A percentile compares a stretch with the other conserved stretches of the same genome.
These are phyloP conservation scores for Helotiales sp. DNA, from an alignment of 2,329 filamentous ascomycete genomes.

Conservation along the genomic window DNA sequence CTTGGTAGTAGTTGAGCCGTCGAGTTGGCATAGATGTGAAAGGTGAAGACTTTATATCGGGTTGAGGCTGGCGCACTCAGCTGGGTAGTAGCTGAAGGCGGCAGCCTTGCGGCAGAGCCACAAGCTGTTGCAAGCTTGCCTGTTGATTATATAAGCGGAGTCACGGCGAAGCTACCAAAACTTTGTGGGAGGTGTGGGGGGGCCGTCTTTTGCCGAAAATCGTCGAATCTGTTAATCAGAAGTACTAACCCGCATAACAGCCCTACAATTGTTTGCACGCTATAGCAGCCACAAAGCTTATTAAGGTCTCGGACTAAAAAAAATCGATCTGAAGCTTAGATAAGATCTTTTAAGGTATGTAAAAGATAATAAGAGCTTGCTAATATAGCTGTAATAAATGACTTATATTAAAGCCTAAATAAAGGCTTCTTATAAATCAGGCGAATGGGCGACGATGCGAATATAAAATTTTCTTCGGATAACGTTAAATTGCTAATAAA, in stretches of 20 bases:
- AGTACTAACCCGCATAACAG: too few relatives aligned
- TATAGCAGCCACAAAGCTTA: constrained; percentile 14
- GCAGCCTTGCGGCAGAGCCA: too few relatives aligned
- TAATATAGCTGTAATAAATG: constrained; percentile 21
- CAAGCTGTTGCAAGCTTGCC: too few relatives aligned
- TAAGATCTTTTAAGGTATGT: constrained; percentile 17
- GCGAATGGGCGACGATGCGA: constrained; percentile 23
- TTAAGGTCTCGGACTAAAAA: constrained; percentile 11
- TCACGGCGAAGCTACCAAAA: not conserved
- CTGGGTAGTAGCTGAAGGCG: too few relatives aligned
- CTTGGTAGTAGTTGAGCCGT: too few relatives aligned
- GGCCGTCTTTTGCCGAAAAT: not conserved
- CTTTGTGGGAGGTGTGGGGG: too few relatives aligned
- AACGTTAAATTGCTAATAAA: too few relatives aligned
- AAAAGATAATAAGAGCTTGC: constrained; percentile 23
- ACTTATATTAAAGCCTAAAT: constrained; percentile 19
- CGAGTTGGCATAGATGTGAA: too few relatives aligned
- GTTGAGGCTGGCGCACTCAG: too few relatives aligned
- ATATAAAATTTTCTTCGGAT: constrained; percentile 23
- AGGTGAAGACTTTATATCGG: too few relatives aligned
- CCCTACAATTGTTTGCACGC: not conserved
- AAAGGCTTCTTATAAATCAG: constrained; percentile 25
- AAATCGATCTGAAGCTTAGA: constrained; percentile 6
- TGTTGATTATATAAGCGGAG: too few relatives aligned
- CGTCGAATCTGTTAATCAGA: too few relatives aligned